phyloP scores from a whole-genome alignment of 306 rosid genomes.

The Glycine latifolia region DNA sequence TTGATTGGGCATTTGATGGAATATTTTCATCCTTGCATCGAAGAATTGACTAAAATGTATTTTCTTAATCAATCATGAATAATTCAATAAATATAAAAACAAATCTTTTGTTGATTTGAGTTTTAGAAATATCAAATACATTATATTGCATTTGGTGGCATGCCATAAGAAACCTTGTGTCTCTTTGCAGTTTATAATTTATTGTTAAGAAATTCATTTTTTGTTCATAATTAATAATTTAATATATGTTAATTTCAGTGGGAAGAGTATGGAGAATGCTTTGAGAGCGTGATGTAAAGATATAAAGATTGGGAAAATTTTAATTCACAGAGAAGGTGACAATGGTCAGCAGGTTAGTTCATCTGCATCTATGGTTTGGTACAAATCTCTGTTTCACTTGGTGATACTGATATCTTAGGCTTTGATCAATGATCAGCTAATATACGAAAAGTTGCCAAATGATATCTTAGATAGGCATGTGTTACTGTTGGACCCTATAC shows the following conservation, averaged over 20 bases:
- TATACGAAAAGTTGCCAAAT: slow-evolving; percentile 89
- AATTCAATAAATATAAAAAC: too few species aligned
- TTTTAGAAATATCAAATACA: slow-evolving; percentile 7
- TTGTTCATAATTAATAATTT: background rate
- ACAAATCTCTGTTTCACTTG: slow-evolving; percentile 16
- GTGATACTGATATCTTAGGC: slow-evolving; percentile 4
- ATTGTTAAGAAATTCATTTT: background rate
- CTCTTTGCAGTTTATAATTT: slow-evolving; percentile 13
- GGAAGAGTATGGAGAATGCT: too few species aligned
- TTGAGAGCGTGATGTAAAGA: too few species aligned
- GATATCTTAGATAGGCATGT: slow-evolving; percentile 99
- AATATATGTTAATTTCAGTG: slow-evolving; percentile 16
- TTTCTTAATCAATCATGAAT: too few species aligned
- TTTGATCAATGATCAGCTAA: slow-evolving; percentile 65
- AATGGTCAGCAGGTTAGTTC: slow-evolving; percentile 92
- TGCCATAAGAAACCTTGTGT: background rate
- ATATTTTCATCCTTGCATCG: too few species aligned
- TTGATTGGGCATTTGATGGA: too few species aligned
- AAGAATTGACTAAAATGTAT: too few species aligned
- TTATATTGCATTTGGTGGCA: slow-evolving; percentile 7
- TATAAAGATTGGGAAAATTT: too few species aligned
- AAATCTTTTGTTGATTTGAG: too few species aligned
- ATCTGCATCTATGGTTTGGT: slow-evolving; percentile 31
- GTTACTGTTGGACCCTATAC: slow-evolving; percentile 89
- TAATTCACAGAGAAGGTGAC: slow-evolving; percentile 60